These are phyloP conservation scores for Thamnidium elegans DNA, from an alignment of 192 early-diverging fungal genomes.

Conservation along the genomic window DNA sequence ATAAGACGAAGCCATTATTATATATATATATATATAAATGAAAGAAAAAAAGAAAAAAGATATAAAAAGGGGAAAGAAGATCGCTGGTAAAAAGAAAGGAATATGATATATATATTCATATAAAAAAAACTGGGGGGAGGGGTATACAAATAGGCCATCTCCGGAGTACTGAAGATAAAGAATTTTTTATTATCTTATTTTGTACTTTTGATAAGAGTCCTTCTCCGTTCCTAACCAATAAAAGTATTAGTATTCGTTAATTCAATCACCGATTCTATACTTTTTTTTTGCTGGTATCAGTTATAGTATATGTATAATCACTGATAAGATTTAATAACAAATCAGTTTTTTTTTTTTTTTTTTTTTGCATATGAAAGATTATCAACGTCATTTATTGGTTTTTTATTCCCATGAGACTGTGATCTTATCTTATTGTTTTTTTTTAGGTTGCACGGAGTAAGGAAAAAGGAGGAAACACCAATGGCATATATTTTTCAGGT, in stretches of 20 bases:
- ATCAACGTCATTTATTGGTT: too few species aligned
- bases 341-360: neutral
- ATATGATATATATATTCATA: neutral
- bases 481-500: too few species aligned
- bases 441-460: too few species aligned
- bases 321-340: neutral
- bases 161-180: neutral
- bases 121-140: neutral
- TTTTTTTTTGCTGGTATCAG: too few species aligned
- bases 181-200: neutral
- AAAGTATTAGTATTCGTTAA: too few species aligned
- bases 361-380: neutral
- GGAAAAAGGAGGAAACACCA: too few species aligned
- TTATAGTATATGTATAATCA: neutral
- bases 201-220: neutral
- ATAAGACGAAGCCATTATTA: slow-evolving; percentile 36
- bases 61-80: neutral
- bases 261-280: too few species aligned
- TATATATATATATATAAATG: neutral
- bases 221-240: too few species aligned
- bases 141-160: neutral
- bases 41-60: neutral
- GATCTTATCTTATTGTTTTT: too few species aligned
- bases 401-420: too few species aligned
- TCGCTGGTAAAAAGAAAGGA: neutral